These are phyloP conservation scores for Grigorovia humatica DNA, from an alignment of 805 yeast species.

Conservation along the genomic window DNA sequence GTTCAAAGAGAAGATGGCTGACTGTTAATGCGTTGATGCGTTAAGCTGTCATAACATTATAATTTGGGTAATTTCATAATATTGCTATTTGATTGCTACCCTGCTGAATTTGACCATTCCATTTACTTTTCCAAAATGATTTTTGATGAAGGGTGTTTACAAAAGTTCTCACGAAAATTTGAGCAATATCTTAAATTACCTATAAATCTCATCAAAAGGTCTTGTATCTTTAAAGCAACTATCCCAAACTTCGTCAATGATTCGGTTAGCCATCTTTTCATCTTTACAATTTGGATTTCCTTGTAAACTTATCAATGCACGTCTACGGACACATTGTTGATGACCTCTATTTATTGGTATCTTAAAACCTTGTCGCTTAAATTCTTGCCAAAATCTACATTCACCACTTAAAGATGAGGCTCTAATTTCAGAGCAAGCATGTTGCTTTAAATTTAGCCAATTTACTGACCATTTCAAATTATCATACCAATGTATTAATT, in stretches of 20 bases:
- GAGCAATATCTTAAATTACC: slow-evolving; percentile 34
- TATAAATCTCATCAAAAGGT: slow-evolving; percentile 87
- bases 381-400: slow-evolving; percentile 82
- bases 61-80: too few relatives aligned
- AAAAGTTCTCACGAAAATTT: too few relatives aligned
- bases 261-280: slow-evolving; percentile 62
- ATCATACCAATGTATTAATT: slow-evolving; percentile 88
- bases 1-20: too few relatives aligned
- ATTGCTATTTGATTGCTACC: too few relatives aligned
- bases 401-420: slow-evolving; percentile 93
- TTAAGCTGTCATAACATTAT: too few relatives aligned
- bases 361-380: slow-evolving; percentile 38
- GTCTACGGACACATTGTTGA: slow-evolving; percentile 80
- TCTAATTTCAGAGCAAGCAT: slow-evolving; percentile 93
- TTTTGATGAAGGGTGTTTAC: too few relatives aligned
- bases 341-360: slow-evolving; percentile 61
- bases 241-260: slow-evolving; percentile 82
- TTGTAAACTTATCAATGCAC: slow-evolving; percentile 75
- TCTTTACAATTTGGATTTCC: slow-evolving; percentile 78
- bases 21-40: too few relatives aligned
- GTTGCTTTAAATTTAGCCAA: slow-evolving; percentile 77
- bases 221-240: slow-evolving; percentile 91
- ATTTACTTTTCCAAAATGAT: too few relatives aligned
- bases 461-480: slow-evolving; percentile 79
- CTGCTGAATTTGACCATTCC: too few relatives aligned